Base-by-base conservation (phyloP, 106 monocot genomes). In the Dendrobium huoshanense region DNA sequence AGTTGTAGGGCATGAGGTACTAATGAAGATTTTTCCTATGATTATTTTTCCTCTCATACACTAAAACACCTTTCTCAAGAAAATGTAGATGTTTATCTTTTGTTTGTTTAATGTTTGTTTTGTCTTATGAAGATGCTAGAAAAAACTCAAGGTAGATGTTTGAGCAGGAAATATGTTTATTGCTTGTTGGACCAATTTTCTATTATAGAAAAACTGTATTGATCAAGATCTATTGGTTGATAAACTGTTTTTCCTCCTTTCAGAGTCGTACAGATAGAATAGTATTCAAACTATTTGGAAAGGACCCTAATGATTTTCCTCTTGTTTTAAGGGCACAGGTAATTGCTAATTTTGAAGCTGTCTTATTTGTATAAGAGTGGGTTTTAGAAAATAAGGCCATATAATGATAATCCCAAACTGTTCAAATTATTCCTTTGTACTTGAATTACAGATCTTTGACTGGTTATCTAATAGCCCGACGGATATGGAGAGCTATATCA, bases 401-500 rank as follows among this genome's bases (percentile, higher is more conserved):
- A 79, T 13, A 25, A 11, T 33, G 6, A 24, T 70, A 42, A 11
- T 74, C 4, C 33, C 42, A 42, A 74, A n/a, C 42, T 56, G 19
- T 75, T 24, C 72, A 43, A 41, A 41, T 55, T 8, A 37, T 0
- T 75, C 44, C 37, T 61, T 61, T 45, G 6, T 73, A 44, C 59
- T 40, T 24, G 65, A 82, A 76, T 61, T 80, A 16, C 87, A 96
- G 96, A 87, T 96, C 72, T 73, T 91, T 58, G 67, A 87, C 82
- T 96, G 96, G 96, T 81, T 96, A 49, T 93, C 96, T 45, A 81
- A 88, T 80, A 89, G 85, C 72, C 96, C 96, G 58, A 88, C 84
- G n/a, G 96, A 96, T 27, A 90, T 96, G 67, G 96, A 96, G 76
- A 91, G 96, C 83, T 96, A 96, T 75, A 93, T 96, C 47, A 89